These are phyloP conservation scores for Rhynchosporium graminicola DNA, from an alignment of 2,329 filamentous ascomycete genomes.

Conservation along the genomic window DNA sequence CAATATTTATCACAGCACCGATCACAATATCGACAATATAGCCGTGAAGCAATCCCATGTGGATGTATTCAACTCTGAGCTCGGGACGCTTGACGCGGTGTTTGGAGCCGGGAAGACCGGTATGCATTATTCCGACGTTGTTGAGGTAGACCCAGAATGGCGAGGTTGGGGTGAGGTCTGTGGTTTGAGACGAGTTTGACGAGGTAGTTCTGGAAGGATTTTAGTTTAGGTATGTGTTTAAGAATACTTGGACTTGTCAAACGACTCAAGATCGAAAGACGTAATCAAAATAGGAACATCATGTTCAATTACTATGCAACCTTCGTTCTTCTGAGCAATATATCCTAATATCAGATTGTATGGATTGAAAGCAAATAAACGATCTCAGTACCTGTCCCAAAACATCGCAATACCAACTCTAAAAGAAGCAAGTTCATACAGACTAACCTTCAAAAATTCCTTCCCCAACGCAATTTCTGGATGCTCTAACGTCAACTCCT, in stretches of 20 bases:
- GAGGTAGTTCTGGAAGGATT: conserved; percentile 65
- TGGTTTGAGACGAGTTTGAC: conserved; percentile 75
- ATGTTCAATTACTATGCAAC: no score
- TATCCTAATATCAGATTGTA: background rate
- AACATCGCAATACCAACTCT: no score
- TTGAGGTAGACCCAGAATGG: conserved; percentile 84
- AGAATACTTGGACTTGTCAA: no score
- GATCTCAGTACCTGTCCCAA: no score
- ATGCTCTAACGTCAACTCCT: conserved; percentile 57
- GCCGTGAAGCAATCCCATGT: conserved; percentile 70
- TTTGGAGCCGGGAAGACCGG: conserved; percentile 65
- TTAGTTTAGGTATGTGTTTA: background rate
- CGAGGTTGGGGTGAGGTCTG: conserved; percentile 56
- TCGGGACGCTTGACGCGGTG: conserved; percentile 50
- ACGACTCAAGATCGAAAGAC: no score
- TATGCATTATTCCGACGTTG: conserved; percentile 84
- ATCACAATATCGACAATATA: conserved; percentile 78
- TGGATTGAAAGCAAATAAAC: background rate
- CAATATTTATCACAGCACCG: conserved; percentile 68
- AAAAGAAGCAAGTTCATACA: conserved; percentile 31
- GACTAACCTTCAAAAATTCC: conserved; percentile 58
- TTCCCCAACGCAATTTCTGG: conserved; percentile 77
- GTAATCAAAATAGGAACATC: no score
- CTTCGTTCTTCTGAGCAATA: no score
- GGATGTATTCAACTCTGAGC: conserved; percentile 78